These are phyloP conservation scores for Verticillium tricorpus DNA, from an alignment of 2,329 filamentous ascomycete genomes.

Conservation along the genomic window DNA sequence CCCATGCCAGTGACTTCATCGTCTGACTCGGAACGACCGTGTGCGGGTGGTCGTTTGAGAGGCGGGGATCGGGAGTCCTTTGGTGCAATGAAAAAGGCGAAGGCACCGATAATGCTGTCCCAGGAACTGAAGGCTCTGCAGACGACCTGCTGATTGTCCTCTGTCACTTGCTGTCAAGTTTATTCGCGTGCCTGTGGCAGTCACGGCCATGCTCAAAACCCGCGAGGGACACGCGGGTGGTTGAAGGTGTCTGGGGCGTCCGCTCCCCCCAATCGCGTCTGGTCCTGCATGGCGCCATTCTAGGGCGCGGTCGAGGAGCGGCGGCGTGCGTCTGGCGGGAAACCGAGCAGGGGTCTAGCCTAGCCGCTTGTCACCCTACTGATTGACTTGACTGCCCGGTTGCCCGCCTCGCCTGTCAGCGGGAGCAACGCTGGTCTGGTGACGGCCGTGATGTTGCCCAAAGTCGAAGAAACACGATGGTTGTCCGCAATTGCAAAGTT, in stretches of 20 bases:
- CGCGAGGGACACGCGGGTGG: neutral
- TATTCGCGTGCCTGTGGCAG: neutral
- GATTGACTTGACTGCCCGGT: neutral
- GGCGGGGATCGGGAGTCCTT: neutral
- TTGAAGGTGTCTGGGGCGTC: neutral
- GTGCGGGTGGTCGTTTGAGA: neutral
- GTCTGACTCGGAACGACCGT: neutral
- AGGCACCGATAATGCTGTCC: no score
- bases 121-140: no score
- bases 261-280: neutral
- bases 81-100: neutral
- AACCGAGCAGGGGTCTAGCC: neutral
- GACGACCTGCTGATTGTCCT: no score
- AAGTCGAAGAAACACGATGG: no score
- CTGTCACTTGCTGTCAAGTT: no score
- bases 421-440: neutral
- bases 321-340: neutral
- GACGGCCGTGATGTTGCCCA: neutral
- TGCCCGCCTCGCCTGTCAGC: neutral
- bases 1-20: neutral
- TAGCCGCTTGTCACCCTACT: neutral
- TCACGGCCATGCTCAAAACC: neutral
- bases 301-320: neutral
- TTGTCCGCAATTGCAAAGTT: no score
- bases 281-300: neutral